phyloP scores from a whole-genome alignment of 2,329 filamentous ascomycete species.

The Colletotrichum costaricense region DNA sequence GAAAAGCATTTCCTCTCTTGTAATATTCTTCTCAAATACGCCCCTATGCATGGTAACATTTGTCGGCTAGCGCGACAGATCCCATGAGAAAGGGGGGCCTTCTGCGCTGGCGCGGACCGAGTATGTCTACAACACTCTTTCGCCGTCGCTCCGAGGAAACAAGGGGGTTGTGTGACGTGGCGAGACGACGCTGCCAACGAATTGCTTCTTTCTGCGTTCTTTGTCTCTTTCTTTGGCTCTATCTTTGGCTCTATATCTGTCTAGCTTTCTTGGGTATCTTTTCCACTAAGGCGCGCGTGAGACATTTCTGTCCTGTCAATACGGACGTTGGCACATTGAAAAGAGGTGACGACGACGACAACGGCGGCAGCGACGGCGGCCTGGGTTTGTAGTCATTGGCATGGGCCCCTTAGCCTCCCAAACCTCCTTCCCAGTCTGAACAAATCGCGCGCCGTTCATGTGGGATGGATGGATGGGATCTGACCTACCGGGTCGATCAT shows the following conservation, averaged over 20 bases:
- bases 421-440: not conserved
- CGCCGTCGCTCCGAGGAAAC: not conserved
- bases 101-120: not conserved
- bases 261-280: too few relatives aligned
- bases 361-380: not conserved
- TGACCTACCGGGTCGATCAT: not conserved
- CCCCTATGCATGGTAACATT: not conserved
- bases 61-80: not conserved
- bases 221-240: too few relatives aligned
- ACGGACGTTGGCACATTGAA: not conserved
- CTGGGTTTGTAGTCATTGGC: not conserved
- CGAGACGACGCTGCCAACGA: not conserved
- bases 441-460: not conserved
- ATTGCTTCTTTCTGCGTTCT: not conserved
- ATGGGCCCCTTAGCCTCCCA: too few relatives aligned
- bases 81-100: not conserved
- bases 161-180: constrained; percentile 4
- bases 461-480: not conserved
- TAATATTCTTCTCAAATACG: not conserved
- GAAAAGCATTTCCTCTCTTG: too few relatives aligned
- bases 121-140: not conserved
- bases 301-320: not conserved
- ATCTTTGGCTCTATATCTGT: too few relatives aligned
- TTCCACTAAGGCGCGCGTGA: not conserved
- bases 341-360: not conserved